A percentile compares a stretch with the other conserved stretches of the same genome.
Evolutionary conservation across 495 filamentous ascomycete species (phyloP).

Genomic region (Xylaria intraflava): DNA sequence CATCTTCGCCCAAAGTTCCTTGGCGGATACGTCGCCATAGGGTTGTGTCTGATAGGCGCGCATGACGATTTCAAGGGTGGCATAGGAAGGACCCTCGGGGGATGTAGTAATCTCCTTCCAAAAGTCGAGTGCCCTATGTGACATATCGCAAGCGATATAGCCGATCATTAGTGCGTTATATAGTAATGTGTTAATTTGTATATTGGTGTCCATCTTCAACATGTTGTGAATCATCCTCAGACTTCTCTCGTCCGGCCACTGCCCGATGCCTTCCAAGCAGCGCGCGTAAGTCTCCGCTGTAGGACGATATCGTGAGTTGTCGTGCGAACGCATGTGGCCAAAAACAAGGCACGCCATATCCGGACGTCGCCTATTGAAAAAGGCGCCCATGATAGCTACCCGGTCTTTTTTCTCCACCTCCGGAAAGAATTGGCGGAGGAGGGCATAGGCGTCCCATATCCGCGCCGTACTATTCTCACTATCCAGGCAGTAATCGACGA

Average conservation of each 20-base stretch:
- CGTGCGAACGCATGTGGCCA: constrained; percentile 76
- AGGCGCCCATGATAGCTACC: constrained; percentile 68
- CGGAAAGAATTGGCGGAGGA: constrained; percentile 70
- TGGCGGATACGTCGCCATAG: constrained; percentile 58
- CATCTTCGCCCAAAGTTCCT: constrained; percentile 68
- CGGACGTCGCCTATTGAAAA: constrained; percentile 67
- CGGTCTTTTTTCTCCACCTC: constrained; percentile 59
- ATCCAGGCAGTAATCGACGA: constrained; percentile 62
- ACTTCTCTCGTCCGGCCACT: constrained; percentile 54
- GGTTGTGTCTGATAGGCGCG: constrained; percentile 60
- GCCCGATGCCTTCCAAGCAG: constrained; percentile 70
- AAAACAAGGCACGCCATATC: constrained; percentile 84
- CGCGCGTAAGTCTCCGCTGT: constrained; percentile 65
- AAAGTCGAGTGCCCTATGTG: constrained; percentile 60
- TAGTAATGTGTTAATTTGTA: constrained; percentile 69
- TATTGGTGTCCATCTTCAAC: constrained; percentile 76
- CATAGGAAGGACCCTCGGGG: constrained; percentile 74
- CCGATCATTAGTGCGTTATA: constrained; percentile 83
- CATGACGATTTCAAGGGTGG: constrained; percentile 70
- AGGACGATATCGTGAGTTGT: constrained; percentile 50
- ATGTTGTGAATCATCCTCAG: constrained; percentile 78
- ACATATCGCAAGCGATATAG: constrained; percentile 59
- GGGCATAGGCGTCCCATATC: constrained; percentile 75
- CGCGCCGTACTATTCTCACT: constrained; percentile 50
- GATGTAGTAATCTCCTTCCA: constrained; percentile 75